Evolutionary conservation across 306 rosid species (phyloP).

Genomic region (Geum urbanum): DNA sequence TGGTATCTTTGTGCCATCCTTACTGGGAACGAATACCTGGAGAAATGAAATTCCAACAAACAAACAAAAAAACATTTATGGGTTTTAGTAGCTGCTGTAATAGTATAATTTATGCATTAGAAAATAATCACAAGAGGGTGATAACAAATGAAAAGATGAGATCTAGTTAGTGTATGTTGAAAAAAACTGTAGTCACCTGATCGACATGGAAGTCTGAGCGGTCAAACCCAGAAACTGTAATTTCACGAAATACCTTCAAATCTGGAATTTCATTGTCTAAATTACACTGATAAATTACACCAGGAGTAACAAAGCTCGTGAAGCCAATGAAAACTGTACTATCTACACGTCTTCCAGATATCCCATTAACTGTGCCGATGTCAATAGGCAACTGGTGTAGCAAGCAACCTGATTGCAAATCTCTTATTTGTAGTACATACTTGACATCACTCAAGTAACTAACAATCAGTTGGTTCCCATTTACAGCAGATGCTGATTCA

Average conservation of each 20-base stretch:
- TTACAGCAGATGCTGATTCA: conserved; percentile 67
- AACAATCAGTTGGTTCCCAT: conserved; percentile 69
- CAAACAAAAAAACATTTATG: conserved; percentile 9
- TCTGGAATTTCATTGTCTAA: conserved; percentile 53
- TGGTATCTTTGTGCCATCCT: conserved; percentile 86
- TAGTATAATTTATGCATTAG: neutral
- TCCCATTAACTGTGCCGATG: conserved; percentile 69
- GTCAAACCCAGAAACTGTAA: conserved; percentile 66
- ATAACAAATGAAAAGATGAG: neutral
- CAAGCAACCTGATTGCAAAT: conserved; percentile 75
- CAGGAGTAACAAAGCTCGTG: conserved; percentile 79
- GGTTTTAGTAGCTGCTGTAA: neutral
- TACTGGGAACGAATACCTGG: conserved; percentile 75
- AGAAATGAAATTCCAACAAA: conserved; percentile 17
- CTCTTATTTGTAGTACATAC: conserved; percentile 77
- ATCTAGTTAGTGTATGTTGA: neutral
- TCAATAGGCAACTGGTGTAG: conserved; percentile 75
- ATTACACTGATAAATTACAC: conserved; percentile 78
- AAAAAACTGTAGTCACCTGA: conserved; percentile 46
- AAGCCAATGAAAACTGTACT: conserved; percentile 57
- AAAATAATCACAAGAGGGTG: too few relatives aligned
- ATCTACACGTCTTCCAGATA: conserved; percentile 79
- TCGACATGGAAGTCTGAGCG: conserved; percentile 63
- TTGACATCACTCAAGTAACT: conserved; percentile 91
- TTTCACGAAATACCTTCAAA: conserved; percentile 82